phyloP scores from a whole-genome alignment of 164 flowering plant genomes.

The Nymphaea thermarum region DNA sequence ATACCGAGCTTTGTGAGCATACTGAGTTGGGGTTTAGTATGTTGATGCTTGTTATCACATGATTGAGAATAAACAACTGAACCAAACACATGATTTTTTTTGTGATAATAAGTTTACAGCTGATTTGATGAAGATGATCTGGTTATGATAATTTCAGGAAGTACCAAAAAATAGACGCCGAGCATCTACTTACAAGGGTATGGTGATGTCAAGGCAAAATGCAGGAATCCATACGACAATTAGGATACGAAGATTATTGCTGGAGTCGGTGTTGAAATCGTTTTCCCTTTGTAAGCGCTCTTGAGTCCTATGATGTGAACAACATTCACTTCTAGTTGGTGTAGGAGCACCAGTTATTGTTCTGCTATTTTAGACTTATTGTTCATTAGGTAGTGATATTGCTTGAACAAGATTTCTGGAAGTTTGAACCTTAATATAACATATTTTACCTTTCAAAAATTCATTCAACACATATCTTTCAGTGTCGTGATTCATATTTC shows the following conservation, averaged over 20 bases:
- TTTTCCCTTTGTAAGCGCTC: slow-evolving; percentile 81
- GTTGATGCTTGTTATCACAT: too few relatives aligned
- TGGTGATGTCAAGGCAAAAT: slow-evolving; percentile 83
- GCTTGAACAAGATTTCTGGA: too few relatives aligned
- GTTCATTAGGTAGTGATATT: too few relatives aligned
- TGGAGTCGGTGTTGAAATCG: slow-evolving; percentile 89
- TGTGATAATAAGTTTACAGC: neutral
- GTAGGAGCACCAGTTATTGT: neutral
- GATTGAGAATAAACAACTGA: too few relatives aligned
- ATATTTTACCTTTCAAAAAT: too few relatives aligned
- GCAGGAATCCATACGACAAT: slow-evolving; percentile 96
- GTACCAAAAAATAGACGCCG: slow-evolving; percentile 75
- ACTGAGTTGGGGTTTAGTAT: too few relatives aligned
- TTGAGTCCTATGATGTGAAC: neutral
- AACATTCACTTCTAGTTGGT: neutral
- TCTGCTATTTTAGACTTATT: neutral
- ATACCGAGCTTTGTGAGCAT: neutral
- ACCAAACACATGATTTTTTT: too few relatives aligned
- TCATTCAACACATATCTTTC: too few relatives aligned
- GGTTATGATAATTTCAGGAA: slow-evolving; percentile 35
- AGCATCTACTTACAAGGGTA: slow-evolving; percentile 66
- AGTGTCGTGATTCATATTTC: too few relatives aligned
- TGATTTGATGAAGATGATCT: neutral
- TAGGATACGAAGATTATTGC: slow-evolving; percentile 82
- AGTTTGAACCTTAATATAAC: too few relatives aligned